Percentiles rank a stretch among this genome's conserved stretches.
Evolutionary conservation across 169 alveolate species (phyloP).

Genomic region (Perkinsus marinus): DNA sequence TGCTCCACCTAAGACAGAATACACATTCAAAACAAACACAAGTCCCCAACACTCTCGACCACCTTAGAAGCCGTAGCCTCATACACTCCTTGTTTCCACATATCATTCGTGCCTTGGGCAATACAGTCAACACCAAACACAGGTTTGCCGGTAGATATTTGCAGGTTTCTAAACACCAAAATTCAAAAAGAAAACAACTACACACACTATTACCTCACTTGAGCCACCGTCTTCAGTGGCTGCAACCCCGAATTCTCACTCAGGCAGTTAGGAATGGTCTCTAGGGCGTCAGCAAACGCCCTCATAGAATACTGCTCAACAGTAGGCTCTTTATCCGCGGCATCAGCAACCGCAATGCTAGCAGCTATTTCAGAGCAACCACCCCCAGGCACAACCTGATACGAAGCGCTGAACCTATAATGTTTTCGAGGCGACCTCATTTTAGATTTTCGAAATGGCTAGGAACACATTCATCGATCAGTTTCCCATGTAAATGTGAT

Average conservation of each 20-base stretch:
- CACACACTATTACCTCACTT: background rate
- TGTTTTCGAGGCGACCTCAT: too few relatives aligned
- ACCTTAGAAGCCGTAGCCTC: conserved; percentile 82
- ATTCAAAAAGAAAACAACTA: background rate
- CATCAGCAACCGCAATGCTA: conserved; percentile 72
- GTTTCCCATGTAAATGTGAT: too few relatives aligned
- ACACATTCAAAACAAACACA: background rate
- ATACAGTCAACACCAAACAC: conserved; percentile 19
- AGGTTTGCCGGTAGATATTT: background rate
- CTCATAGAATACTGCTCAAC: conserved; percentile 94
- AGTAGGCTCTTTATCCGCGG: conserved; percentile 74
- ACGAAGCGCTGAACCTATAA: too few relatives aligned
- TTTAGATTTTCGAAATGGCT: too few relatives aligned
- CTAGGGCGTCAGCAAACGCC: conserved; percentile 91
- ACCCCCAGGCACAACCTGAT: conserved; percentile 85
- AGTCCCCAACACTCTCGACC: background rate
- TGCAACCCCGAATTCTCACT: background rate
- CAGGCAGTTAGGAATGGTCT: conserved; percentile 1
- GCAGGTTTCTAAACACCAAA: background rate
- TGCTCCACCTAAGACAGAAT: conserved; percentile 41
- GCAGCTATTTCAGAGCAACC: conserved; percentile 94
- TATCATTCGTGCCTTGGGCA: conserved; percentile 50
- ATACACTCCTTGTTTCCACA: conserved; percentile 72
- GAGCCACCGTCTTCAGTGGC: conserved; percentile 1
- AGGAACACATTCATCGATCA: too few relatives aligned